These are phyloP conservation scores for Epichloe bromicola DNA, from an alignment of 2,329 filamentous ascomycete genomes.

Conservation along the genomic window DNA sequence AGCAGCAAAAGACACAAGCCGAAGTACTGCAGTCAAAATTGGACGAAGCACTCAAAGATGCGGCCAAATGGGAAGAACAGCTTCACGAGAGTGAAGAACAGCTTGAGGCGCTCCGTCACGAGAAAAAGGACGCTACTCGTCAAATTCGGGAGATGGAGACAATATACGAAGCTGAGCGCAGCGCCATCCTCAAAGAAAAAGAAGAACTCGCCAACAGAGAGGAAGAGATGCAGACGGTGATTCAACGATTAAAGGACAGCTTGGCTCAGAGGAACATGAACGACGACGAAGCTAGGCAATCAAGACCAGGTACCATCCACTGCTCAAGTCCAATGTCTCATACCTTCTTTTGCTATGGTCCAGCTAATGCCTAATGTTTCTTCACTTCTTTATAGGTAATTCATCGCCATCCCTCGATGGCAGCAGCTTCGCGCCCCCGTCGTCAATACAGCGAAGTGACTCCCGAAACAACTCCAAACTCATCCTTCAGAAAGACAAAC, in stretches of 20 bases:
- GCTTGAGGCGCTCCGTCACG: constrained; percentile 66
- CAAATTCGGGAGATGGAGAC: constrained; percentile 85
- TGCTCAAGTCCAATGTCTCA: neutral
- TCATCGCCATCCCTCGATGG: constrained; percentile 58
- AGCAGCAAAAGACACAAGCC: constrained; percentile 71
- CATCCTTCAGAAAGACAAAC: constrained; percentile 86
- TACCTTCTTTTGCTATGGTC: neutral
- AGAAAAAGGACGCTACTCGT: constrained; percentile 70
- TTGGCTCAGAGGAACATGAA: constrained; percentile 59
- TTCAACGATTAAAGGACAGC: constrained; percentile 83
- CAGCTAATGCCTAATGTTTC: constrained; percentile 9
- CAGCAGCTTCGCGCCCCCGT: constrained; percentile 75
- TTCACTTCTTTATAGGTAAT: constrained; percentile 24
- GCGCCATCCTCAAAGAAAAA: constrained; percentile 79
- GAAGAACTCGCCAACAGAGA: constrained; percentile 74
- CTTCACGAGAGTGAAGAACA: constrained; percentile 77
- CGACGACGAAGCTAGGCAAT: constrained; percentile 43
- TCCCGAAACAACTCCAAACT: constrained; percentile 83
- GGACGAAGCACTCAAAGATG: constrained; percentile 73
- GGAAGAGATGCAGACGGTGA: constrained; percentile 80
- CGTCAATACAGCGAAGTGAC: constrained; percentile 73
- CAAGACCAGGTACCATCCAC: constrained; percentile 40
- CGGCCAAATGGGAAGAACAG: constrained; percentile 75
- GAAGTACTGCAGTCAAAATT: constrained; percentile 75
- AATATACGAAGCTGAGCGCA: constrained; percentile 83